A percentile compares a stretch with the other conserved stretches of the same genome.
These are phyloP conservation scores for Evernia prunastri DNA, from an alignment of 495 filamentous ascomycete genomes.

Conservation along the genomic window DNA sequence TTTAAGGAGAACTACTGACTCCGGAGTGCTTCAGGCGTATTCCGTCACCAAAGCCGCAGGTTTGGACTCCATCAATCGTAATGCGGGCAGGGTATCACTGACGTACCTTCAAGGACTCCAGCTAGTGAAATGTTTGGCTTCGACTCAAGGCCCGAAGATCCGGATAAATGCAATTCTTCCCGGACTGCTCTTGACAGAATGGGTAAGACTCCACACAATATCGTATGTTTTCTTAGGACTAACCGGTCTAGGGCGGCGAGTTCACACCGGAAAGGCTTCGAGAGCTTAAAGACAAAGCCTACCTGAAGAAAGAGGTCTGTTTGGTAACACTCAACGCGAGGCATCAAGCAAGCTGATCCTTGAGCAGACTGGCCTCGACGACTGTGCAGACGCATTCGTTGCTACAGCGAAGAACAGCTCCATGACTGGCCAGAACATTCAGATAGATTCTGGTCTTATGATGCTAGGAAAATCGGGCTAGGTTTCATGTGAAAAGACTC, in stretches of 20 bases:
- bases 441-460: slow-evolving; percentile 25
- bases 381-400: slow-evolving; percentile 48
- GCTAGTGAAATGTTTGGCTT: slow-evolving; percentile 66
- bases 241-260: slow-evolving; percentile 37
- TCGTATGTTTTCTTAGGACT: background rate
- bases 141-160: slow-evolving; percentile 56
- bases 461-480: slow-evolving; percentile 11
- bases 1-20: too few relatives aligned
- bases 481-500: background rate
- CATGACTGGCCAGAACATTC: slow-evolving; percentile 51
- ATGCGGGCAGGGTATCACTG: background rate
- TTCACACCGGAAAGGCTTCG: slow-evolving; percentile 41
- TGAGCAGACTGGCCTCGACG: slow-evolving; percentile 47
- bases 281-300: slow-evolving; percentile 33
- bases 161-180: slow-evolving; percentile 64
- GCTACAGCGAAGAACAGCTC: slow-evolving; percentile 49
- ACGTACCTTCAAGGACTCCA: slow-evolving; percentile 45
- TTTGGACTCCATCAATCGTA: slow-evolving; percentile 24
- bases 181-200: slow-evolving; percentile 64
- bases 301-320: slow-evolving; percentile 41
- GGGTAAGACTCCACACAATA: slow-evolving; percentile 42
- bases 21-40: too few relatives aligned
- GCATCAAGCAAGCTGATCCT: slow-evolving; percentile 5
- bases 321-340: background rate
- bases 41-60: slow-evolving; percentile 60